These are phyloP conservation scores for Sporobolomyces pararoseus DNA, from an alignment of 768 basidiomycete species.

Conservation along the genomic window DNA sequence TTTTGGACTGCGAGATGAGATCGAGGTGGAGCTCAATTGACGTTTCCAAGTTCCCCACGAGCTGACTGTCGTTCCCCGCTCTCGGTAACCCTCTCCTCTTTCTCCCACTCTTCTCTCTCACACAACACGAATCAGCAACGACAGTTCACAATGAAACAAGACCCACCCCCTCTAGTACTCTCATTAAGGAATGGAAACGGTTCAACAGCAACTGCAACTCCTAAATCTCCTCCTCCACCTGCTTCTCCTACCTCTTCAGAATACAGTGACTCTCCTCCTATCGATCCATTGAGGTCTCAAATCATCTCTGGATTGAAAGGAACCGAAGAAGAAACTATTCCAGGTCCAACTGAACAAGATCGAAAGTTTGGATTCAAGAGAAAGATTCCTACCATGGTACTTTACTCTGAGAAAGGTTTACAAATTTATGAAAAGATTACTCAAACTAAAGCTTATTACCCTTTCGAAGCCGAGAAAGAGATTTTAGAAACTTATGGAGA, in stretches of 20 bases:
- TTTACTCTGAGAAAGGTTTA: constrained; percentile 83
- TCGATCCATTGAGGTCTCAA: constrained; percentile 26
- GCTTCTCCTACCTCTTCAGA: constrained; percentile 1
- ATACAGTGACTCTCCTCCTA: constrained; percentile 2
- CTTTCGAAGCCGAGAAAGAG: constrained; percentile 80
- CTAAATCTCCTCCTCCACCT: not conserved
- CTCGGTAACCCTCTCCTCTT: not conserved
- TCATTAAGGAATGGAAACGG: not conserved
- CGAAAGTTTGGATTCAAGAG: constrained; percentile 22
- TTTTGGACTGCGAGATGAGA: no score
- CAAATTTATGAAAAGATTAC: constrained; percentile 82
- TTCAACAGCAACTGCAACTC: not conserved
- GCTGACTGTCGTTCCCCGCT: no score
- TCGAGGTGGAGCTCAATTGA: no score
- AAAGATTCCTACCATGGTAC: constrained; percentile 54
- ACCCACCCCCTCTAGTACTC: constrained; percentile 4
- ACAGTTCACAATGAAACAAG: not conserved
- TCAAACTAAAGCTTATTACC: constrained; percentile 67
- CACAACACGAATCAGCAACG: not conserved
- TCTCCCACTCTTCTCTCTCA: not conserved
- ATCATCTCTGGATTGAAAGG: constrained; percentile 33
- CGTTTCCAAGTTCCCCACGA: no score
- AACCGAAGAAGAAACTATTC: not conserved
- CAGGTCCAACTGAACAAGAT: constrained; percentile 25
- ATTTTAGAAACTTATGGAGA: constrained; percentile 69